phyloP scores from a whole-genome alignment of 1,139 yeast genomes.

The Lodderomyces elongisporus region DNA sequence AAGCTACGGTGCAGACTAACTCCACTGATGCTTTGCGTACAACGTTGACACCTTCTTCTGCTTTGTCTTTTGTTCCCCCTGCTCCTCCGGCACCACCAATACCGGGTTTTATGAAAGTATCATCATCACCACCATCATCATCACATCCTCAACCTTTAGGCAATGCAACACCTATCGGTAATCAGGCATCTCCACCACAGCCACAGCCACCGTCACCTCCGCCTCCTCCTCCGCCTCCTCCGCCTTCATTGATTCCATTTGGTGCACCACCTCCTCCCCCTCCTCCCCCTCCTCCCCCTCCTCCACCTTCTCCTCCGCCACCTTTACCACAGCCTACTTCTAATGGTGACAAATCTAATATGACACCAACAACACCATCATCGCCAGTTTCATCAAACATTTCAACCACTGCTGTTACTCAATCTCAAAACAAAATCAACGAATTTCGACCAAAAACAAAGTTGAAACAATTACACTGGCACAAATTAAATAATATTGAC shows the following conservation, averaged over 20 bases:
- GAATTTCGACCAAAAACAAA: slow-evolving; percentile 62
- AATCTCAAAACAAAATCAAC: not conserved
- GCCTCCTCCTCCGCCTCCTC: slow-evolving; percentile 3
- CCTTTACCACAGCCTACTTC: no score
- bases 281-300: slow-evolving; percentile 11
- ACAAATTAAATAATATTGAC: slow-evolving; percentile 63
- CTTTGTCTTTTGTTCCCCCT: not conserved
- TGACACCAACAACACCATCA: no score
- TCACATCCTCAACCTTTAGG: slow-evolving; percentile 1
- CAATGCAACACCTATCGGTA: no score
- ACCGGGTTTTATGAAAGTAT: not conserved
- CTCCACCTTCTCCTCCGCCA: slow-evolving; percentile 5
- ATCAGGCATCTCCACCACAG: no score
- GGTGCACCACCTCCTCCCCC: slow-evolving; percentile 13
- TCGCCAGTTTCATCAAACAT: no score
- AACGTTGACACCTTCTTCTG: not conserved
- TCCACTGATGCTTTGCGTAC: not conserved
- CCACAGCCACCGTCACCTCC: slow-evolving; percentile 1
- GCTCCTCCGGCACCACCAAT: not conserved
- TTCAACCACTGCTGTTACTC: not conserved
- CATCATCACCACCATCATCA: slow-evolving; percentile 2
- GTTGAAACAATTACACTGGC: slow-evolving; percentile 95
- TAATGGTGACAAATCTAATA: no score
- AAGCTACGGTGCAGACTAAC: not conserved
- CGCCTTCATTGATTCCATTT: slow-evolving; percentile 7